phyloP scores from a whole-genome alignment of 306 rosid genomes.

The Quercus variabilis region DNA sequence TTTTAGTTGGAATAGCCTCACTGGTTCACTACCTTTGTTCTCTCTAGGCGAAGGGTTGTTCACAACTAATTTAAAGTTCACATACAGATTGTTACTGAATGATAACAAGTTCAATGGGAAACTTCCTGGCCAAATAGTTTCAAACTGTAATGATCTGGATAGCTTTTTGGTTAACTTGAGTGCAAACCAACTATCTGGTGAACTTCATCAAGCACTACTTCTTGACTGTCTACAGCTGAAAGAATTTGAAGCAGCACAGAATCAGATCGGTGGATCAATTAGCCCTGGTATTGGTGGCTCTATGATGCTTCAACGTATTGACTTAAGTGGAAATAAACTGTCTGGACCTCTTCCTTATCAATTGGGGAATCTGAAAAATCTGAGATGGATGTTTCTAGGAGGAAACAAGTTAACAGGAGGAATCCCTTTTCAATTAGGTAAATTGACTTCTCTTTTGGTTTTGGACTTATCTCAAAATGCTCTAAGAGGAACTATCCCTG shows the following conservation, averaged over 20 bases:
- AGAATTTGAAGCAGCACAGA: constrained; percentile 43
- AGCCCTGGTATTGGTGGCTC: constrained; percentile 28
- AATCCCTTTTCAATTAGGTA: constrained; percentile 38
- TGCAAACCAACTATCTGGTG: constrained; percentile 42
- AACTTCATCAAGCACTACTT: constrained; percentile 23
- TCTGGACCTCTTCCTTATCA: constrained; percentile 35
- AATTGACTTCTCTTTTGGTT: constrained; percentile 37
- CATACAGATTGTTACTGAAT: constrained; percentile 46
- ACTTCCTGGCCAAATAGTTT: constrained; percentile 37
- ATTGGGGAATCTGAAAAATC: constrained; percentile 36
- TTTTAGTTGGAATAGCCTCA: constrained; percentile 43
- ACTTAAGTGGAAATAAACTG: constrained; percentile 43
- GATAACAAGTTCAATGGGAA: constrained; percentile 52
- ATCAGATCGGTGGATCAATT: constrained; percentile 39
- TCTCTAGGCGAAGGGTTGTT: constrained; percentile 26
- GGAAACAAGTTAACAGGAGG: constrained; percentile 42
- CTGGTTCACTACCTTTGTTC: constrained; percentile 43
- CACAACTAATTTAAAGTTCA: constrained; percentile 17
- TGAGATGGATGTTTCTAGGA: constrained; percentile 48
- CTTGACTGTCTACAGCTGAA: constrained; percentile 32
- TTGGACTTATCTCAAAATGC: constrained; percentile 43
- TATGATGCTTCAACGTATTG: constrained; percentile 34
- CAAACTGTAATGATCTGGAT: constrained; percentile 40
- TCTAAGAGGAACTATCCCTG: constrained; percentile 37
- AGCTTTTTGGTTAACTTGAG: constrained; percentile 50